Evolutionary conservation across 257 asterid species (phyloP).

Genomic region (Sherardia arvensis): DNA sequence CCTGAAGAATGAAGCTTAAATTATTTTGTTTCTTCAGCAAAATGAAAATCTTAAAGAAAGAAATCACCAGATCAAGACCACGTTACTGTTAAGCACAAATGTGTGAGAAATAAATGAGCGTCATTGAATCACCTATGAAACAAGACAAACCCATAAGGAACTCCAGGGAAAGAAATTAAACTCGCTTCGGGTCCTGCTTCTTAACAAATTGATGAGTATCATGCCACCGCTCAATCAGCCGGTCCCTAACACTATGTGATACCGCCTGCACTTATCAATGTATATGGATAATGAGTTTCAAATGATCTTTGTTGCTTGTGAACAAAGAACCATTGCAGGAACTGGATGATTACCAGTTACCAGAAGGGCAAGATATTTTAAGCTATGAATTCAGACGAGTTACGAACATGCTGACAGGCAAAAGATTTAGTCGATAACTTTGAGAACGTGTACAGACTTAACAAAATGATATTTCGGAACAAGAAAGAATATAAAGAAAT

Average conservation of each 20-base stretch:
- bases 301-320: no score
- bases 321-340: no score
- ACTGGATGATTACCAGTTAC: no score
- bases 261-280: constrained; percentile 30
- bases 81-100: background rate
- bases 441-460: no score
- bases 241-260: constrained; percentile 41
- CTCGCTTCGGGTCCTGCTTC: constrained; percentile 43
- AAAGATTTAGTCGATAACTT: no score
- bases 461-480: no score
- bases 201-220: constrained; percentile 40
- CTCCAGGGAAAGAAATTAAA: constrained; percentile 44
- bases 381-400: no score
- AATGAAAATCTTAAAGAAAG: background rate
- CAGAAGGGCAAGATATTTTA: no score
- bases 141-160: constrained; percentile 40
- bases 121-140: constrained; percentile 4
- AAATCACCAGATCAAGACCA: background rate
- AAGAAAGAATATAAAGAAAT: no score
- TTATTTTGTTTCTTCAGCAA: background rate
- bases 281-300: background rate
- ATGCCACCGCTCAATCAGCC: constrained; percentile 51
- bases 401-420: no score
- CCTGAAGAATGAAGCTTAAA: constrained; percentile 22
- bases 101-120: background rate